Evolutionary conservation across 169 alveolate species (phyloP).

Genomic region (Plasmodium coatneyi): DNA sequence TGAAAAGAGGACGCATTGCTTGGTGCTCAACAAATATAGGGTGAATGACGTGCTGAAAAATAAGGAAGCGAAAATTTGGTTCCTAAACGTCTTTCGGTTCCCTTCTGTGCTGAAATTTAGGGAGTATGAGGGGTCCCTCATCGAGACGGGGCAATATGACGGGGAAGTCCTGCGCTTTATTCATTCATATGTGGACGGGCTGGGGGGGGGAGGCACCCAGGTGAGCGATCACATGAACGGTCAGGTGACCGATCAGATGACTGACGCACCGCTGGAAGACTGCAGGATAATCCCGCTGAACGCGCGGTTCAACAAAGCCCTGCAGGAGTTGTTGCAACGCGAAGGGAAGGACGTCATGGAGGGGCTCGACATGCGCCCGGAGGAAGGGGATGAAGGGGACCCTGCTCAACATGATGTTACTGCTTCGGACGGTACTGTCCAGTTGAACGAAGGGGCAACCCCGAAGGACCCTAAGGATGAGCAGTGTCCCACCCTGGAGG

Average conservation of each 20-base stretch:
- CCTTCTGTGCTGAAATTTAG: slow-evolving; percentile 39
- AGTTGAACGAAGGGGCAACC: background rate
- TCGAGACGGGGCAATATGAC: background rate
- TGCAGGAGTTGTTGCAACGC: background rate
- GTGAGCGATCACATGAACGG: background rate
- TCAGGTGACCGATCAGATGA: no score
- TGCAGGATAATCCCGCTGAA: slow-evolving; percentile 44
- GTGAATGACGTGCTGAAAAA: slow-evolving; percentile 35
- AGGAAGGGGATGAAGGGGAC: background rate
- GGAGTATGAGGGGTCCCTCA: slow-evolving; percentile 8
- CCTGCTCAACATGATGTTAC: no score
- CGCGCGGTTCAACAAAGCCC: slow-evolving; percentile 24
- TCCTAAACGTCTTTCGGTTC: slow-evolving; percentile 36
- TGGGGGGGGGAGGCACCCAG: background rate
- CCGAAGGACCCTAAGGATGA: background rate
- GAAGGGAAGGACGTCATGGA: background rate
- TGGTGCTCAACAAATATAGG: slow-evolving; percentile 33
- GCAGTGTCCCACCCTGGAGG: background rate
- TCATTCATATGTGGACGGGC: background rate
- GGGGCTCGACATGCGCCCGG: background rate
- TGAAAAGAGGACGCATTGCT: slow-evolving; percentile 29
- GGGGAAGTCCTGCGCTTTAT: background rate
- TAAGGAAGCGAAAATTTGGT: slow-evolving; percentile 31
- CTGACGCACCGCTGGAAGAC: background rate
- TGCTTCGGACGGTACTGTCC: background rate